phyloP scores from a whole-genome alignment of 2,329 filamentous ascomycete genomes.

The Colletotrichum sp. region DNA sequence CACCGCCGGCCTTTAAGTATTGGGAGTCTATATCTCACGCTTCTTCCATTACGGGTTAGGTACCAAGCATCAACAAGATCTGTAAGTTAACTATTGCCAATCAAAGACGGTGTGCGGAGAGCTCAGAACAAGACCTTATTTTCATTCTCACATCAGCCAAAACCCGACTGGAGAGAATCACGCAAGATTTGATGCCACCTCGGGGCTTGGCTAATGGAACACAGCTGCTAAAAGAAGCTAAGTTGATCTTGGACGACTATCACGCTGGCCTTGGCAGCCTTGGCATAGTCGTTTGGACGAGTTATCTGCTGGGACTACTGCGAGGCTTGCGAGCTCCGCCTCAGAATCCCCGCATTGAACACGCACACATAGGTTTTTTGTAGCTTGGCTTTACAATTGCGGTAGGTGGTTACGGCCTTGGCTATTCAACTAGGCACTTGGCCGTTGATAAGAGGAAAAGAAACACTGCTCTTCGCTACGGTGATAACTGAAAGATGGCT shows the following conservation, averaged over 20 bases:
- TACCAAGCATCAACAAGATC: background rate
- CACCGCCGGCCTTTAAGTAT: background rate
- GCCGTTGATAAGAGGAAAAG: background rate
- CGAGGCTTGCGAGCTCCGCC: background rate
- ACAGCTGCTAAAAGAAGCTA: background rate
- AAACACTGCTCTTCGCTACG: background rate
- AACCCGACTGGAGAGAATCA: background rate
- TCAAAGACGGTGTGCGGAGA: background rate
- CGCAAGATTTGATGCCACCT: background rate
- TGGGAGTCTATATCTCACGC: background rate
- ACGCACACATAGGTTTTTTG: background rate
- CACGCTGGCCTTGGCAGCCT: background rate
- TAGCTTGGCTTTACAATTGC: background rate
- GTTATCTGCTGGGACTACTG: background rate
- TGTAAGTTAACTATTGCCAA: background rate
- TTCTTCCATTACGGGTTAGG: background rate
- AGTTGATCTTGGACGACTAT: conserved; percentile 2
- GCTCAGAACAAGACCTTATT: background rate
- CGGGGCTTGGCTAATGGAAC: background rate
- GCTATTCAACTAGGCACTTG: background rate
- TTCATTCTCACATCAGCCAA: background rate
- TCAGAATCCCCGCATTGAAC: background rate
- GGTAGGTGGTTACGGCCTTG: background rate
- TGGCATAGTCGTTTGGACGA: background rate
- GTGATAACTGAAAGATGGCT: background rate